Conservation (phyloP, 1,139 yeast genomes). For the Lodderomyces pseudojiufengensis region DNA sequence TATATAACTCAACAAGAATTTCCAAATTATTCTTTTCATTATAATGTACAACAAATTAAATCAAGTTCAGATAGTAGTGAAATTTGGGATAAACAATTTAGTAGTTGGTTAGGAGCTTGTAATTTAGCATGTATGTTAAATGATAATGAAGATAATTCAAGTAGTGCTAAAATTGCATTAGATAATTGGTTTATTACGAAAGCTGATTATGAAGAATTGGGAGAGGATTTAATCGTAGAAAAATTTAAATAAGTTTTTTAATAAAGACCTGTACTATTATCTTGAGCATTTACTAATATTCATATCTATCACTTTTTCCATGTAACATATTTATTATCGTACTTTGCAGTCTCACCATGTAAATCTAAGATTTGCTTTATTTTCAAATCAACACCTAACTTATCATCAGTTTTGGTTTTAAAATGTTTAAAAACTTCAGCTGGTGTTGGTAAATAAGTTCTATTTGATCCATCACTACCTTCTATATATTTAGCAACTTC, state of each 20-base stretch:
- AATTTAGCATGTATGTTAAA: conserved; percentile 53
- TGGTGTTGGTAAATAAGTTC: conserved; percentile 65
- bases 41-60: conserved; percentile 18
- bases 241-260: conserved; percentile 44
- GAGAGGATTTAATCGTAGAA: conserved; percentile 54
- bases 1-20: conserved; percentile 43
- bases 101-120: conserved; percentile 68
- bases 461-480: conserved; percentile 60
- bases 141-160: conserved; percentile 35
- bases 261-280: no score
- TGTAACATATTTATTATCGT: conserved; percentile 55
- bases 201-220: conserved; percentile 57
- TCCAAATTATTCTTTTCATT: conserved; percentile 43
- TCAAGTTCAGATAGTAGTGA: conserved; percentile 23
- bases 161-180: conserved; percentile 42
- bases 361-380: conserved; percentile 52
- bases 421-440: conserved; percentile 64
- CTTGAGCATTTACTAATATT: not conserved
- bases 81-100: conserved; percentile 51
- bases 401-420: conserved; percentile 43
- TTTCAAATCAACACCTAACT: conserved; percentile 62
- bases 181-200: conserved; percentile 54
- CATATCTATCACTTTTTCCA: conserved; percentile 46
- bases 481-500: conserved; percentile 58
- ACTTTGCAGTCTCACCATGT: conserved; percentile 58